These are phyloP conservation scores for Phaeosphaeriaceae sp. DNA, from an alignment of 2,329 filamentous ascomycete species.

Conservation along the genomic window DNA sequence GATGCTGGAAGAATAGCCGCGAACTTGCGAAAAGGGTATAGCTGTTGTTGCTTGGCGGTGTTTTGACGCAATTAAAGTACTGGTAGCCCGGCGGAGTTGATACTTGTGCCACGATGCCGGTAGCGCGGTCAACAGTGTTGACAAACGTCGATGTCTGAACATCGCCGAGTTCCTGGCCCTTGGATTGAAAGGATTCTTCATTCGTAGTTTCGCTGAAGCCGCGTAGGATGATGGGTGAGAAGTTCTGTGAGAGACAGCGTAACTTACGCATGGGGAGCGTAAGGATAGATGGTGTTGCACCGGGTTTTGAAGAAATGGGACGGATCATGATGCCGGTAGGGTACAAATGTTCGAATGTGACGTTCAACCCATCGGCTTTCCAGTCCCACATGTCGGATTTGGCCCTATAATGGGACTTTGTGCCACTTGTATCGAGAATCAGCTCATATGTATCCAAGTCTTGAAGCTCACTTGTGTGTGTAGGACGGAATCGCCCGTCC, in stretches of 20 bases:
- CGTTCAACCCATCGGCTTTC: conserved; percentile 7
- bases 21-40: conserved; percentile 63
- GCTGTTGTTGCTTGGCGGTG: conserved; percentile 58
- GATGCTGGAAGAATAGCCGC: conserved; percentile 56
- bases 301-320: neutral
- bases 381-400: conserved; percentile 25
- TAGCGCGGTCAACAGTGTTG: conserved; percentile 46
- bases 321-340: conserved; percentile 29
- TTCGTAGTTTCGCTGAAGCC: conserved; percentile 58
- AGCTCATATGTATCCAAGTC: conserved; percentile 16
- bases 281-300: conserved; percentile 45
- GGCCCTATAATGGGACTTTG: conserved; percentile 27
- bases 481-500: conserved; percentile 9
- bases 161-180: conserved; percentile 56
- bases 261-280: conserved; percentile 56
- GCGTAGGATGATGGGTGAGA: conserved; percentile 62
- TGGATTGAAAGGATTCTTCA: conserved; percentile 54
- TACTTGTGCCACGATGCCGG: conserved; percentile 51
- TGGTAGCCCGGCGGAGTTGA: conserved; percentile 52
- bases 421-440: conserved; percentile 12
- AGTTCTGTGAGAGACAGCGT: conserved; percentile 54
- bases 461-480: conserved; percentile 1
- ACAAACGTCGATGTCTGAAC: conserved; percentile 62
- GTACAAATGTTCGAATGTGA: conserved; percentile 32
- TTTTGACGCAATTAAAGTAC: conserved; percentile 57